Evolutionary conservation across 345 rosid species (phyloP).

Genomic region (Salix caprea): DNA sequence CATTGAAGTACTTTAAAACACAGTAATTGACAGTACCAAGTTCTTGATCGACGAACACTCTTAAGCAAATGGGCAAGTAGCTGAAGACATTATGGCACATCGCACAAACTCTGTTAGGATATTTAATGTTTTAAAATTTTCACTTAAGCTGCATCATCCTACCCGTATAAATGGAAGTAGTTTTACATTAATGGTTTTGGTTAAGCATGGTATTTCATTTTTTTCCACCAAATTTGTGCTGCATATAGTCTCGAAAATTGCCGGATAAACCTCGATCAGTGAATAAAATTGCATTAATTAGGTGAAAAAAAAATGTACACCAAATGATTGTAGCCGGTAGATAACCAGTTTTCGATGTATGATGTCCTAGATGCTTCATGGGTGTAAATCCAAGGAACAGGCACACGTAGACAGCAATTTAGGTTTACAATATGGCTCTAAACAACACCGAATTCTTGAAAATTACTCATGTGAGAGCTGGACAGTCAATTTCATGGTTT

Average conservation of each 20-base stretch:
- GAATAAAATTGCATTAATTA: neutral
- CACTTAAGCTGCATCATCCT: constrained; percentile 3
- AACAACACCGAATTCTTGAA: neutral
- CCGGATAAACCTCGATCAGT: neutral
- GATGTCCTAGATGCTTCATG: neutral
- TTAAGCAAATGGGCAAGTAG: neutral
- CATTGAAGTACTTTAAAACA: neutral
- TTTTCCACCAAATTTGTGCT: neutral
- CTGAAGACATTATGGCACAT: neutral
- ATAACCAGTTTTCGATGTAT: neutral
- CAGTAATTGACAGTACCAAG: neutral
- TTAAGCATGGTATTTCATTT: constrained; percentile 5
- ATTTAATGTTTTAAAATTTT: constrained; percentile 16
- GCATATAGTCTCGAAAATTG: neutral
- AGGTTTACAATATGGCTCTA: too few relatives aligned
- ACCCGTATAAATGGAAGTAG: constrained; percentile 18
- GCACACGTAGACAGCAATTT: neutral
- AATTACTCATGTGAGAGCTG: neutral
- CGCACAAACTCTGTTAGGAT: constrained; percentile 6
- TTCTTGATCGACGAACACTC: too few relatives aligned
- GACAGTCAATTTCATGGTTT: neutral
- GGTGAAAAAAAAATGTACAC: neutral
- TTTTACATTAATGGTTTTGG: constrained; percentile 10
- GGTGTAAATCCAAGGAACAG: neutral
- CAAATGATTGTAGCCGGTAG: neutral